Base-by-base conservation (phyloP, 371 early-diverging fungal genomes). In the Mucor plumbeus region DNA sequence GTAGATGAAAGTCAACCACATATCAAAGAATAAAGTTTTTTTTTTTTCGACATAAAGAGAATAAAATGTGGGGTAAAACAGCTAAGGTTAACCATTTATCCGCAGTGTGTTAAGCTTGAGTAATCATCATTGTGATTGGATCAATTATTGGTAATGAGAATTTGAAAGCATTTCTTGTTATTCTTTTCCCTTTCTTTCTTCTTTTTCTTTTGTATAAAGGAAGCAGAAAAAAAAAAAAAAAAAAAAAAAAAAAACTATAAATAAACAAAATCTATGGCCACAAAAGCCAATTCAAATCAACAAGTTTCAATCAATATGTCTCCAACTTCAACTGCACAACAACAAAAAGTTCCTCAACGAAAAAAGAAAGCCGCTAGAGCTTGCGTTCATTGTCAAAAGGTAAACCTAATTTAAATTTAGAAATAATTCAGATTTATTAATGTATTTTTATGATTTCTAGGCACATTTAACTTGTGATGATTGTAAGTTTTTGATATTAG, bases 391-490 rank as follows among this genome's bases (percentile, higher is more conserved):
- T 84, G 84, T 65, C 84, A 84, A 76, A 84, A 84, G 64, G 76
- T 76, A 64, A 60, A 3, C 26, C 26, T 60, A 26, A n/a, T 9
- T 40, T 26, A 40, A 26, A 26, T 26, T 26, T 26, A 3, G 26
- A 5, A 43, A 14, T n/a, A 15, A 59, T 35, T 5, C 26, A 26
- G 26, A 26, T 11, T 35, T 44, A 7, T 26, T 19, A 4, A 34
- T 40, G 9, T 9, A 38, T 9, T 38, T 7, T 38, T 34, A 26
- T 47, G 15, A 53, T 40, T 57, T 47, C 35, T 59, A 76, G 76
- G 85, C 88, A 7, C 88, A 88, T 64, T 63, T 88, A 59, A 87
- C 88, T 11, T 88, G 88, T 60, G 87, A 87, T 76, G 87, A 87
- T 56, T 75, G 87, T 85, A 78, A 73, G 79, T 75, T 54, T 31